A percentile compares a stretch with the other conserved stretches of the same genome.
Conservation (phyloP, 495 filamentous ascomycete genomes). For the Aspergillus wentii region DNA sequence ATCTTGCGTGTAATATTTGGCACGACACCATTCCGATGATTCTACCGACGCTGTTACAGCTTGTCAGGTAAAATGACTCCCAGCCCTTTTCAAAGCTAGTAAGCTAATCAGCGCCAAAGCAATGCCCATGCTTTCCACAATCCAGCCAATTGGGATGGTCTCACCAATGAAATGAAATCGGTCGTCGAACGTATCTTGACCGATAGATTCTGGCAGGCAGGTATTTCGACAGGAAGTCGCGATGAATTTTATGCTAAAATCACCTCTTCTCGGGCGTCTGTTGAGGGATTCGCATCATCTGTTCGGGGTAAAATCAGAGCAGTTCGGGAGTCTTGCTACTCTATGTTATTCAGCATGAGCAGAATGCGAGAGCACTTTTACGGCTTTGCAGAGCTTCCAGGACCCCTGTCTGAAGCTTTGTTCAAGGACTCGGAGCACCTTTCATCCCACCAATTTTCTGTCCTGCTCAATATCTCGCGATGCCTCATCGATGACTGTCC, state of each 20-base stretch:
- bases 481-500: constrained; percentile 91
- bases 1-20: constrained; percentile 74
- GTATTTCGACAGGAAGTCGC: constrained; percentile 89
- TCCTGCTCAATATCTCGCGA: constrained; percentile 78
- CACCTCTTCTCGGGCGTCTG: constrained; percentile 75
- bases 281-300: constrained; percentile 91
- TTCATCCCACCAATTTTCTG: constrained; percentile 88
- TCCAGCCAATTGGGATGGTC: constrained; percentile 70
- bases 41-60: constrained; percentile 78
- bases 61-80: constrained; percentile 57
- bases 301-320: constrained; percentile 83
- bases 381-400: constrained; percentile 76
- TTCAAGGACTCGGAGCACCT: constrained; percentile 79
- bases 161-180: constrained; percentile 71
- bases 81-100: not conserved
- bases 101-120: constrained; percentile 36
- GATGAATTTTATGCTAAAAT: constrained; percentile 96
- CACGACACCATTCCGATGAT: constrained; percentile 75
- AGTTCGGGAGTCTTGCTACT: constrained; percentile 88
- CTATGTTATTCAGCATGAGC: constrained; percentile 90
- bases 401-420: constrained; percentile 75
- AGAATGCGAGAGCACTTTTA: constrained; percentile 84
- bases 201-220: constrained; percentile 98
- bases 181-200: constrained; percentile 81
- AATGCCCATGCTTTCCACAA: constrained; percentile 94